A percentile compares a stretch with the other conserved stretches of the same genome.
These are phyloP conservation scores for Tulasnella calospora DNA, from an alignment of 768 basidiomycete species.

Conservation along the genomic window DNA sequence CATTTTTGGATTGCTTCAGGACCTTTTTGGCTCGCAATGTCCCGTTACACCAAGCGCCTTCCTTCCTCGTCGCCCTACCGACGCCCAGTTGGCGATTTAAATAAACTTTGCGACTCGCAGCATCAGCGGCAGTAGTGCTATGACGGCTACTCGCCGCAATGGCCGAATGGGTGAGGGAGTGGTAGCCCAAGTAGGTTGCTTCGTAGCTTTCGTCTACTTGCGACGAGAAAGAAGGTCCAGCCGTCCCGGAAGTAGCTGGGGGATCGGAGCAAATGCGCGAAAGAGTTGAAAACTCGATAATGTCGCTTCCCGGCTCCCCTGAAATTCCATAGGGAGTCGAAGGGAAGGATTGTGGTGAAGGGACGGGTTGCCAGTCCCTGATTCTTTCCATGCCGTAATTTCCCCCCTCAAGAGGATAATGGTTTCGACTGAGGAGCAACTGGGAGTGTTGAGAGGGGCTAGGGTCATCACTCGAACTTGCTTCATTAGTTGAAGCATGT, in stretches of 20 bases:
- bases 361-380: too few species aligned
- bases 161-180: background rate
- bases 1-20: background rate
- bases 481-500: too few species aligned
- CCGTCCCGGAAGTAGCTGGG: background rate
- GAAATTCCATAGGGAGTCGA: too few species aligned
- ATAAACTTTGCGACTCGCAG: background rate
- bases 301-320: too few species aligned
- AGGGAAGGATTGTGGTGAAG: too few species aligned
- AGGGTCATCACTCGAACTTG: background rate
- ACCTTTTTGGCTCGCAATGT: background rate
- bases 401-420: background rate
- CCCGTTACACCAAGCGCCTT: background rate
- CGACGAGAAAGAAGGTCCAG: background rate
- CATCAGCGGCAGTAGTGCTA: background rate
- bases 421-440: background rate
- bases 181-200: background rate
- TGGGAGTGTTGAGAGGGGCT: background rate
- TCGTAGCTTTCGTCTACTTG: background rate
- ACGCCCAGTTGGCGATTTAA: background rate
- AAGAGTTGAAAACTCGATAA: background rate
- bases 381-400: background rate
- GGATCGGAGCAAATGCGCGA: too few species aligned
- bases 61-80: background rate
- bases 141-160: background rate